Percentiles rank a stretch among this genome's conserved stretches.
These are phyloP conservation scores for Stygiomarasmius scandens DNA, from an alignment of 1,284 basidiomycete species.

Conservation along the genomic window DNA sequence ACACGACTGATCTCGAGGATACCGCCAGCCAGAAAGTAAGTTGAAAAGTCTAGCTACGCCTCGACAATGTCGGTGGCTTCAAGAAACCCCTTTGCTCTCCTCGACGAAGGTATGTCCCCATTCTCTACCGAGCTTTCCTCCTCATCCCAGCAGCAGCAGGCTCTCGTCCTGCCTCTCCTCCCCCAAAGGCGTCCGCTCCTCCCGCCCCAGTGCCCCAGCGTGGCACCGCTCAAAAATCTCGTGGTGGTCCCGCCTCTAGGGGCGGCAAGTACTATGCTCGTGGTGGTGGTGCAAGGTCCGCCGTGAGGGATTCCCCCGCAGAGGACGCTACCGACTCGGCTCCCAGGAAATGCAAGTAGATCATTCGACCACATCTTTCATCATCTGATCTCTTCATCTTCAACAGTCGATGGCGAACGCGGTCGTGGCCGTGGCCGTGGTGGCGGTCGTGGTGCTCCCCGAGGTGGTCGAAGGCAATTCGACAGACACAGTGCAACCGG, in stretches of 20 bases:
- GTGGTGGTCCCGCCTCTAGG: constrained; percentile 69
- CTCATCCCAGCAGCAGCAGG: constrained; percentile 41
- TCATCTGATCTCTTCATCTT: constrained; percentile 15
- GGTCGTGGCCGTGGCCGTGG: constrained; percentile 44
- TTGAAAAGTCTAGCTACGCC: constrained; percentile 39
- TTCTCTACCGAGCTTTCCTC: not conserved
- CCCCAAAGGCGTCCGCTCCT: constrained; percentile 44
- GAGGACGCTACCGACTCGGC: constrained; percentile 47
- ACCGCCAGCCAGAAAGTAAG: constrained; percentile 7
- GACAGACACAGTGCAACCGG: constrained; percentile 86
- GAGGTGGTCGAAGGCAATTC: constrained; percentile 70
- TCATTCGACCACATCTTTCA: constrained; percentile 13
- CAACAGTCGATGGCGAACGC: constrained; percentile 47
- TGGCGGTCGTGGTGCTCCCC: constrained; percentile 47
- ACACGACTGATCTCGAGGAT: constrained; percentile 4
- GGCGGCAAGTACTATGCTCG: constrained; percentile 76
- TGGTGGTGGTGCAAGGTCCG: constrained; percentile 54
- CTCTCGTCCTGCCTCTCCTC: constrained; percentile 46
- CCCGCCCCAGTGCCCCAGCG: constrained; percentile 38
- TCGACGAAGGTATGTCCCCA: constrained; percentile 46
- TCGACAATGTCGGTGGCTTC: constrained; percentile 84
- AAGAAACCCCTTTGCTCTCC: constrained; percentile 79
- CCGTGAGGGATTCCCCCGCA: constrained; percentile 38
- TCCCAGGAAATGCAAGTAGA: constrained; percentile 58
- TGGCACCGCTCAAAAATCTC: constrained; percentile 44